These are phyloP conservation scores for Penicillium glabrum DNA, from an alignment of 2,329 filamentous ascomycete species.

Conservation along the genomic window DNA sequence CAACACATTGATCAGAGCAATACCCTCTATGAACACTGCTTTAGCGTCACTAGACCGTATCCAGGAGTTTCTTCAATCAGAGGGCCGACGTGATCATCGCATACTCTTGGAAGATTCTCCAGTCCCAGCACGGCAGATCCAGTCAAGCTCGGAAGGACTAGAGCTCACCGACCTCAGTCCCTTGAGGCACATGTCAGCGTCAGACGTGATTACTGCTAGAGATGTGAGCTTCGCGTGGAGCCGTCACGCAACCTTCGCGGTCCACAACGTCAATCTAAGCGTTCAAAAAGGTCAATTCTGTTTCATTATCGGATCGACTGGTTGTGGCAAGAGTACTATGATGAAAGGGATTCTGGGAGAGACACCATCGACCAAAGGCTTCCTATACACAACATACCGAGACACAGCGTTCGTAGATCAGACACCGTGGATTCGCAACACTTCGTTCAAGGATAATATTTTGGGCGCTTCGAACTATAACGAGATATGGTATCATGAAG, in stretches of 20 bases:
- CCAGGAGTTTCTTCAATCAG: slow-evolving; percentile 6
- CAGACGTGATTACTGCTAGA: not conserved
- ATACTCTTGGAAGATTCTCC: not conserved
- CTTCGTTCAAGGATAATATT: slow-evolving; percentile 1
- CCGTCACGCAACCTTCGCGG: not conserved
- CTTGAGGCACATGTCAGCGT: too few species aligned
- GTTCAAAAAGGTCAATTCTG: not conserved
- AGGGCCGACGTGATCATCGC: not conserved
- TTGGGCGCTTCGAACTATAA: not conserved
- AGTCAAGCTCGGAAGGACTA: too few species aligned
- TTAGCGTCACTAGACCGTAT: slow-evolving; percentile 6
- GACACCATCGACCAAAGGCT: slow-evolving; percentile 1
- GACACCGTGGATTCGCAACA: slow-evolving; percentile 1
- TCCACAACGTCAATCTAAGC: not conserved
- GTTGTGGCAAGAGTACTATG: not conserved
- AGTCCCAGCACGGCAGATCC: too few species aligned
- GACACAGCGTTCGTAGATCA: not conserved
- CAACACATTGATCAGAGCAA: slow-evolving; percentile 3
- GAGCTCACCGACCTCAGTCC: too few species aligned
- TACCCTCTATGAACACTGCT: slow-evolving; percentile 4
- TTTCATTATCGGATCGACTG: not conserved
- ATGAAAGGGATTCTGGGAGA: slow-evolving; percentile 1
- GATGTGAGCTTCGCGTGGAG: slow-evolving; percentile 1
- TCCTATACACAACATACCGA: not conserved
- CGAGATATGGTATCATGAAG: not conserved